Evolutionary conservation across 2,329 filamentous ascomycete genomes (phyloP).

Genomic region (Clonostachys rosea): DNA sequence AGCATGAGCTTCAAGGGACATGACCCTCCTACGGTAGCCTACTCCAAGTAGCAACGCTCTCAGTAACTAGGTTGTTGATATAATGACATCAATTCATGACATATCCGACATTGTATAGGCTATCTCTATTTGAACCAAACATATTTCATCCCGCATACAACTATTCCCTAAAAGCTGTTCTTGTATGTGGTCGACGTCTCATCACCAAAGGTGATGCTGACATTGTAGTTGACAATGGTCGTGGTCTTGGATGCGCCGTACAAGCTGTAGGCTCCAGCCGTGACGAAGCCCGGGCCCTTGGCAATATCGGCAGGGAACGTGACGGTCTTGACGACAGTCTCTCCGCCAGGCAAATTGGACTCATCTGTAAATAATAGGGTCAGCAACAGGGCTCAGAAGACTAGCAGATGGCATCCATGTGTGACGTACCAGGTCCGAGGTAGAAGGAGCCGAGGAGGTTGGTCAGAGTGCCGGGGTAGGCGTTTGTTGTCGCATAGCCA

Average conservation of each 20-base stretch:
- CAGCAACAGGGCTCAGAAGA: too few relatives aligned
- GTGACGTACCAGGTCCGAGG: conserved; percentile 24
- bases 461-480: conserved; percentile 20
- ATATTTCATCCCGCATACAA: too few relatives aligned
- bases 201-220: conserved; percentile 15
- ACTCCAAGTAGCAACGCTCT: too few relatives aligned
- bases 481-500: conserved; percentile 21
- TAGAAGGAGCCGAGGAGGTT: conserved; percentile 18
- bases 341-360: neutral
- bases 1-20: too few relatives aligned
- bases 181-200: conserved; percentile 12
- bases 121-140: too few relatives aligned
- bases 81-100: too few relatives aligned
- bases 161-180: too few relatives aligned
- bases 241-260: conserved; percentile 13
- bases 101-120: too few relatives aligned
- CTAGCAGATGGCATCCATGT: neutral
- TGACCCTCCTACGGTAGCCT: too few relatives aligned
- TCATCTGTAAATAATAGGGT: too few relatives aligned
- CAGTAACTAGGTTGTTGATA: too few relatives aligned
- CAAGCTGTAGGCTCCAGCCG: conserved; percentile 17
- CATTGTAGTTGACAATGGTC: conserved; percentile 13
- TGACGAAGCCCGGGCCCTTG: conserved; percentile 13
- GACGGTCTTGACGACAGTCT: conserved; percentile 13
- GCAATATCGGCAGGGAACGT: conserved; percentile 12